Percentiles rank a stretch among this genome's conserved stretches.
Evolutionary conservation across 768 basidiomycete genomes (phyloP).

Genomic region (Paxillus ammoniavirescens): DNA sequence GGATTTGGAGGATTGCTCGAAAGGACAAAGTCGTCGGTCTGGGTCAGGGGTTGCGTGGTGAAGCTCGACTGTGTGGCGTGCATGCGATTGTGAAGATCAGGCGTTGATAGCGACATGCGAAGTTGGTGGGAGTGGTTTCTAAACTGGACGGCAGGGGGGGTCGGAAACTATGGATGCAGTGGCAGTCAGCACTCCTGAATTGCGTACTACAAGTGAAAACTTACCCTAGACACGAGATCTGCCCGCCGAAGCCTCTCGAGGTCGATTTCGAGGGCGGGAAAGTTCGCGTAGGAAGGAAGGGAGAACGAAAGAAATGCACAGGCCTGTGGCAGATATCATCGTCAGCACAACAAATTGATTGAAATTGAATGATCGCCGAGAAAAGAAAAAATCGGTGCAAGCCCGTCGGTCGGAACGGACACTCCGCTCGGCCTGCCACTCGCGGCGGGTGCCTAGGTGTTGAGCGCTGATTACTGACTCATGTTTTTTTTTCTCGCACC

Average conservation of each 20-base stretch:
- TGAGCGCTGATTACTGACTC: too few species aligned
- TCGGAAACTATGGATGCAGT: slow-evolving; percentile 11
- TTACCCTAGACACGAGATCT: slow-evolving; percentile 29
- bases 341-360: slow-evolving; percentile 20
- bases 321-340: slow-evolving; percentile 41
- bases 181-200: not conserved
- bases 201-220: not conserved
- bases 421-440: too few species aligned
- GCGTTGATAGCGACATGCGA: slow-evolving; percentile 35
- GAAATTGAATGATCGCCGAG: slow-evolving; percentile 19
- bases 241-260: slow-evolving; percentile 58
- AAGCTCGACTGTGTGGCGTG: slow-evolving; percentile 3
- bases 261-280: slow-evolving; percentile 61
- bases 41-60: slow-evolving; percentile 1
- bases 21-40: slow-evolving; percentile 47
- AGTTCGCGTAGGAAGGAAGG: slow-evolving; percentile 42
- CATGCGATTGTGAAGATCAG: slow-evolving; percentile 28
- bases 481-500: not conserved
- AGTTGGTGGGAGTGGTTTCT: slow-evolving; percentile 22
- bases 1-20: slow-evolving; percentile 75
- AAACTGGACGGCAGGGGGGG: slow-evolving; percentile 22
- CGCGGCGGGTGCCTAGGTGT: too few species aligned
- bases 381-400: slow-evolving; percentile 8
- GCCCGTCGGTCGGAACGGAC: not conserved
- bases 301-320: slow-evolving; percentile 52